Evolutionary conservation across 208 protist genomes (phyloP), one percentile per base, ranked within the genome.

Genomic region (Wallacemonas sp.): DNA sequence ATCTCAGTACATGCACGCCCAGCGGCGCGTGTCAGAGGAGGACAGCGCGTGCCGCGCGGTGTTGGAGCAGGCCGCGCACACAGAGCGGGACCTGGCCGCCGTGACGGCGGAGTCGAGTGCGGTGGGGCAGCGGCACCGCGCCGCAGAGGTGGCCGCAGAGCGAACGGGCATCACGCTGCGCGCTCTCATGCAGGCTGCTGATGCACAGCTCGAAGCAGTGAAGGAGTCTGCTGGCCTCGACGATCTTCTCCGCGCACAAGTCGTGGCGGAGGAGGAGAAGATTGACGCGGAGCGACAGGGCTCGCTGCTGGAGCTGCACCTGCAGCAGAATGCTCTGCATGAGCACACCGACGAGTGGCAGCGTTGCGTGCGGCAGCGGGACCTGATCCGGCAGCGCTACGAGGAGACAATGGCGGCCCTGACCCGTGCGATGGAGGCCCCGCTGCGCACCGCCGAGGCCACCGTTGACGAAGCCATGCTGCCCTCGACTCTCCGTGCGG

Each of bases 221-320:
- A 65, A 65, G 41, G 71, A 70, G 27, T 57, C 74, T 8, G 81
- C 70, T 8, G 80, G 80, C 5, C 21, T 75, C 11, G 73, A 69
- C 65, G 79, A 83, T 19, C 70, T 81, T 24, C 73, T 90, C 2
- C 87, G 87, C 2, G 78, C 71, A n/a, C 68, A 86, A 70, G 70
- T 81, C 43, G 55, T 78, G 32, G 68, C 77, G 32, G 71, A 80
- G 60, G 73, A 87, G 74, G 81, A 76, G 29, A 62, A 68, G 27
- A 63, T 88, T 23, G 57, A 77, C 38, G 78, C 74, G 1, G 74
- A 83, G 8, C 65, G 76, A 68, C 78, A 85, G 61, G 71, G 68
- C 27, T 19, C 69, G 8, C 32, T 83, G 32, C 23, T 93, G 17
- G 73, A 85, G 67, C 68, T 94, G 19, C 84, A 94, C 56, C 64